phyloP scores from a whole-genome alignment of 1,139 yeast genomes.

The Suhomyces coccinellae region DNA sequence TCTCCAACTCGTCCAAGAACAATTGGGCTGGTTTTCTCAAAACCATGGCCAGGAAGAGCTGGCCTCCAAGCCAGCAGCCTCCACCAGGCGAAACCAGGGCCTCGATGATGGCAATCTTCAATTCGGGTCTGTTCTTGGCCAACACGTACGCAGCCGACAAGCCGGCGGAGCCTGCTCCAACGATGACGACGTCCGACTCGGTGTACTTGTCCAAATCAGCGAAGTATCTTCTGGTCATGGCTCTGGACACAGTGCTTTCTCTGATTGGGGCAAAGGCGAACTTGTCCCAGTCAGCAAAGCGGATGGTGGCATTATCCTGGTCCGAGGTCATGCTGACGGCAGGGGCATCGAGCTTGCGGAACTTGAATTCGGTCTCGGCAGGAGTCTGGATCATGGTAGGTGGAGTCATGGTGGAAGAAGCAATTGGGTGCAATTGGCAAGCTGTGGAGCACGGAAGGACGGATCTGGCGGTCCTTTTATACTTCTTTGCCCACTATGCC shows the following conservation, averaged over 20 bases:
- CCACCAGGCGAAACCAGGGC: conserved; percentile 79
- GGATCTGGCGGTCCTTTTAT: not conserved
- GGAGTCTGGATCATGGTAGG: conserved; percentile 36
- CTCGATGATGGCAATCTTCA: conserved; percentile 73
- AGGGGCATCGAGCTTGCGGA: conserved; percentile 2
- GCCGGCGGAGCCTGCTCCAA: conserved; percentile 83
- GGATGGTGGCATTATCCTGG: conserved; percentile 18
- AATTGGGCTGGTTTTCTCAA: conserved; percentile 75
- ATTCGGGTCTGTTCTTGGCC: conserved; percentile 74
- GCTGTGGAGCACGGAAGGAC: not conserved
- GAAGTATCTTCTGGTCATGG: conserved; percentile 78
- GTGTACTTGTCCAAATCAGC: conserved; percentile 73
- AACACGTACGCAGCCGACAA: conserved; percentile 71
- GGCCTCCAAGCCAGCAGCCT: conserved; percentile 83
- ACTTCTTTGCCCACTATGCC: not conserved
- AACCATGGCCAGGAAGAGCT: conserved; percentile 75
- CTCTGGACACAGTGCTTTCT: conserved; percentile 79
- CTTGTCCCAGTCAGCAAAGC: conserved; percentile 61
- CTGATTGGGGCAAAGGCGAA: conserved; percentile 73
- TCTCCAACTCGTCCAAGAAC: conserved; percentile 63
- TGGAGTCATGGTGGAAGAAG: conserved; percentile 32
- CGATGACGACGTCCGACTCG: conserved; percentile 71
- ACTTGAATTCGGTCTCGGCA: conserved; percentile 7
- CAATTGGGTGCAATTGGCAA: not conserved
- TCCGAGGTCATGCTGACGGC: conserved; percentile 11